These are phyloP conservation scores for Parsonsia alboflavescens DNA, from an alignment of 257 asterid species.

Conservation along the genomic window DNA sequence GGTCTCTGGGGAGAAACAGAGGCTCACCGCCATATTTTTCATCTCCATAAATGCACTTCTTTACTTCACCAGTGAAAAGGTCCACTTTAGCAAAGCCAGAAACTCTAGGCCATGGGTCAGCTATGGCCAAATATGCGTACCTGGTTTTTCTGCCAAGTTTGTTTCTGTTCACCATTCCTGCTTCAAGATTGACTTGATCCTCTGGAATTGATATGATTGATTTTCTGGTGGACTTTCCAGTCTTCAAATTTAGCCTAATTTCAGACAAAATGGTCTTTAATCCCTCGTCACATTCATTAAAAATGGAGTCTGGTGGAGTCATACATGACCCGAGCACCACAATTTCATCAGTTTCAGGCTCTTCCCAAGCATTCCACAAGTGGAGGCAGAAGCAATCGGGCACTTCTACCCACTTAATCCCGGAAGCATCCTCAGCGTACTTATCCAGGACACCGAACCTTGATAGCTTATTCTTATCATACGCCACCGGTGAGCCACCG, in stretches of 20 bases:
- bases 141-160: constrained; percentile 75
- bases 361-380: constrained; percentile 99
- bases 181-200: constrained; percentile 83
- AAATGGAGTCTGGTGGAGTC: constrained; percentile 99
- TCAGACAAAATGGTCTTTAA: constrained; percentile 77
- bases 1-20: constrained; percentile 58
- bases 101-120: constrained; percentile 99
- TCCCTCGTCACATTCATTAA: constrained; percentile 85
- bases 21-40: constrained; percentile 95
- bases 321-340: constrained; percentile 96
- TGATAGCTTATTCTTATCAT: constrained; percentile 53
- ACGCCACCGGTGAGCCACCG: constrained; percentile 94
- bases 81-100: constrained; percentile 95
- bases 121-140: constrained; percentile 80
- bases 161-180: constrained; percentile 95
- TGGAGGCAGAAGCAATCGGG: constrained; percentile 96
- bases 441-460: constrained; percentile 73
- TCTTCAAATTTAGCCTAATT: constrained; percentile 66
- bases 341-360: constrained; percentile 63
- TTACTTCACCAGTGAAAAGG: constrained; percentile 62
- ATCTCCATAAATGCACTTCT: constrained; percentile 65
- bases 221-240: constrained; percentile 64
- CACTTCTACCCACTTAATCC: constrained; percentile 68
- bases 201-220: constrained; percentile 41
- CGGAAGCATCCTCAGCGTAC: constrained; percentile 38